These are phyloP conservation scores for Jacaranda copaia DNA, from an alignment of 257 asterid species.

Conservation along the genomic window DNA sequence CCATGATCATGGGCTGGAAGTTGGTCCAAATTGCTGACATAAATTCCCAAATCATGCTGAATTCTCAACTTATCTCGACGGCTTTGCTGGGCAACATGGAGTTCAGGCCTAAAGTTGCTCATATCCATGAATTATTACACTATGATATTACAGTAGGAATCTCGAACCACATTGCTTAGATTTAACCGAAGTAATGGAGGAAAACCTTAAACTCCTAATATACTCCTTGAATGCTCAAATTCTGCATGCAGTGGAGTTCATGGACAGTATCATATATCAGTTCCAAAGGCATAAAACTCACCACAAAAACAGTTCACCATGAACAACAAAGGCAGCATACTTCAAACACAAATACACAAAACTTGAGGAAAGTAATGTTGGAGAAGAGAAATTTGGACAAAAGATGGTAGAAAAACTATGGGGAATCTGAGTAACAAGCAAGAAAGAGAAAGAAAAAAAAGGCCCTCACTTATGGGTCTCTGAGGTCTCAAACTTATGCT, in stretches of 20 bases:
- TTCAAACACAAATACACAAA: background rate
- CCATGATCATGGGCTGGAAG: slow-evolving; percentile 23
- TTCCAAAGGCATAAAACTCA: background rate
- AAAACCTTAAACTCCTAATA: background rate
- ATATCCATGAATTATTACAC: slow-evolving; percentile 47
- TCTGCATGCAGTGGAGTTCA: slow-evolving; percentile 34
- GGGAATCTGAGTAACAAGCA: slow-evolving; percentile 37
- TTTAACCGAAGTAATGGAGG: background rate
- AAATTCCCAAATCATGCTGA: slow-evolving; percentile 44
- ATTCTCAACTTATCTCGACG: slow-evolving; percentile 69
- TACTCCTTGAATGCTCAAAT: background rate
- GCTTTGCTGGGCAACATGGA: slow-evolving; percentile 81
- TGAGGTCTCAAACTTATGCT: slow-evolving; percentile 32
- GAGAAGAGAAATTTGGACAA: slow-evolving; percentile 33
- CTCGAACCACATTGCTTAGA: background rate
- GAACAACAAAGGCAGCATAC: background rate
- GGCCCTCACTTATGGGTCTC: background rate
- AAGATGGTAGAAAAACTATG: slow-evolving; percentile 12
- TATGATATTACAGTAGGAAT: background rate
- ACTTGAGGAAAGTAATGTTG: slow-evolving; percentile 17
- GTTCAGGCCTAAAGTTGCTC: slow-evolving; percentile 52
- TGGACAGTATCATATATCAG: background rate
- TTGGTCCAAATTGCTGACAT: slow-evolving; percentile 35
- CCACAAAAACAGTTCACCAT: background rate
- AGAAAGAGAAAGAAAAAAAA: slow-evolving; percentile 35